Base-by-base conservation (phyloP, 768 basidiomycete genomes). In the Artomyces pyxidatus region DNA sequence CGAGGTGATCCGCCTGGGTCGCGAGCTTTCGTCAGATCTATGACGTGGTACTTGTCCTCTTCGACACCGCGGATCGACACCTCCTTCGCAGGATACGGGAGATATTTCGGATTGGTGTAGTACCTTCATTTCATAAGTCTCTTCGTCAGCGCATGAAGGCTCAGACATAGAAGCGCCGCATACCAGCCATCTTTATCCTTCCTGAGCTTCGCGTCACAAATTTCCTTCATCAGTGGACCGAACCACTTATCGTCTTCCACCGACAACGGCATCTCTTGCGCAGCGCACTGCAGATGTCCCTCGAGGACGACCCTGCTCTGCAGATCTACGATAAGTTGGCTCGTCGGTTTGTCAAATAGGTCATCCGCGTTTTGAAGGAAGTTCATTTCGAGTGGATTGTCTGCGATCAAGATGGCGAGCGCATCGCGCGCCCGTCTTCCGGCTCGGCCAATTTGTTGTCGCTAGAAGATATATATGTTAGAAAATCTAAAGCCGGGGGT, bases 371-470 rank as follows among this genome's bases (percentile, higher is more conserved):
- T 71, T 2, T 75, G 65, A 6, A 80, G 73, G 56, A 85, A 95
- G 59, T 91, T 77, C 56, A 78, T 77, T 61, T 92, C 90, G 38
- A 88, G 71, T 3, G 87, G 82, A 4, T 62, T 61, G 45, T 88
- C 86, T 11, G 82, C 76, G 6, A 95, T 75, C 35, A 87, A 73
- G 47, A 92, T 71, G 0, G 83, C 80, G 22, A 95, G 71, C 21
- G 89, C 82, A 59, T 93, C 91, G 22, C 80, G 80, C 45, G 83
- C 72, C 46, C 92, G 72, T 40, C 92, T 80, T 1, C 91, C 91
- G 10, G 89, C 91, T 57, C 91, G 73, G 28, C 92, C 90, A 12
- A 85, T 80, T 77, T 95, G 90, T 71, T 95, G 92, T 35, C 85
- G 75, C 89, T 92, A 56, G 4, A 14, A 23, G 4, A 2, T n/a